A percentile compares a stretch with the other conserved stretches of the same genome.
Conservation (phyloP, 2,329 filamentous ascomycete genomes). For the Aspergillus chevalieri region DNA sequence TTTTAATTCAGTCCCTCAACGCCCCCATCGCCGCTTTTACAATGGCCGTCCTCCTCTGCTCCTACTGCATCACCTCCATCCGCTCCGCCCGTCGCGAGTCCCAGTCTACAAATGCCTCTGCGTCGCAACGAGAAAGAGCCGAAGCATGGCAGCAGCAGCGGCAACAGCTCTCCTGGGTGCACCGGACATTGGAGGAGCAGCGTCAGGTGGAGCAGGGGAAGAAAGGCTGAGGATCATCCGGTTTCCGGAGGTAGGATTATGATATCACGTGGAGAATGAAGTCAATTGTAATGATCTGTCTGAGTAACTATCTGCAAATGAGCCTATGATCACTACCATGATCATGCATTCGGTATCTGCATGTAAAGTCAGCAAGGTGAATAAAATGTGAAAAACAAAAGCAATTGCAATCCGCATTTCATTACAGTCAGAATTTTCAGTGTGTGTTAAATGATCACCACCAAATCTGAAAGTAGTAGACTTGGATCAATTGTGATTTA, state of each 20-base stretch:
- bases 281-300: neutral
- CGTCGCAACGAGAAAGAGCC: conserved; percentile 38
- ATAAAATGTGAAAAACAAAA: neutral
- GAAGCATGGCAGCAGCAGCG: conserved; percentile 22
- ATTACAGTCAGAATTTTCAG: conserved; percentile 34
- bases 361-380: neutral
- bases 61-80: conserved; percentile 60
- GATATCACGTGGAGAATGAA: neutral
- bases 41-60: conserved; percentile 55
- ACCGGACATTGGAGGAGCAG: conserved; percentile 26
- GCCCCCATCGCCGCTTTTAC: conserved; percentile 58
- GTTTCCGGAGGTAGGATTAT: neutral
- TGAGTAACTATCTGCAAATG: no score
- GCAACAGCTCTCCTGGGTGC: conserved; percentile 23
- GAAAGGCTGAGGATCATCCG: neutral
- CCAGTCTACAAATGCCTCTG: conserved; percentile 36
- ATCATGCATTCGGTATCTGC: neutral
- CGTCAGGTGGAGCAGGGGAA: neutral
- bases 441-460: conserved; percentile 35
- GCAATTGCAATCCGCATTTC: conserved; percentile 4
- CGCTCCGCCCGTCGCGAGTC: conserved; percentile 61
- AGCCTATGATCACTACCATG: no score
- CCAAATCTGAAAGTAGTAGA: conserved; percentile 23
- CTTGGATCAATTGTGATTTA: conserved; percentile 27
- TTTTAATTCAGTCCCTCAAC: conserved; percentile 42